These are phyloP conservation scores for Parmelia sp. DNA, from an alignment of 495 filamentous ascomycete genomes.

Conservation along the genomic window DNA sequence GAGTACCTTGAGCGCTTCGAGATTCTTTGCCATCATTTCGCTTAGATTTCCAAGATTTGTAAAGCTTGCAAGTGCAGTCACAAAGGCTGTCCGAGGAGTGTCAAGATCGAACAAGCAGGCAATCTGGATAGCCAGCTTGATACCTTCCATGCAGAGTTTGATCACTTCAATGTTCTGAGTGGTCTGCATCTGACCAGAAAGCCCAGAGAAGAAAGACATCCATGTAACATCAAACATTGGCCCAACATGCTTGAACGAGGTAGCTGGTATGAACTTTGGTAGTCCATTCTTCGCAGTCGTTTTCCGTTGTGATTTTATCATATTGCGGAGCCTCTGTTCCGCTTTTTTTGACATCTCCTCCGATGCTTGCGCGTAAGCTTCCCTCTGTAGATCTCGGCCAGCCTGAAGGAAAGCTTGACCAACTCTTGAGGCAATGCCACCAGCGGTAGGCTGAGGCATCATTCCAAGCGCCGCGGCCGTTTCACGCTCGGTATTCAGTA, in stretches of 20 bases:
- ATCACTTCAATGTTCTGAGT: slow-evolving; percentile 87
- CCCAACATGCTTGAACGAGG: slow-evolving; percentile 87
- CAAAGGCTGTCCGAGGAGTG: slow-evolving; percentile 86
- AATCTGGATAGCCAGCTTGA: slow-evolving; percentile 86
- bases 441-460: slow-evolving; percentile 52
- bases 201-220: slow-evolving; percentile 96
- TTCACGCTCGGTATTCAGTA: slow-evolving; percentile 85
- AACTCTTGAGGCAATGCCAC: slow-evolving; percentile 73
- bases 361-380: slow-evolving; percentile 88
- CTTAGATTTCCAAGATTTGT: slow-evolving; percentile 92
- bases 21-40: slow-evolving; percentile 93
- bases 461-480: slow-evolving; percentile 68
- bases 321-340: slow-evolving; percentile 82
- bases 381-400: slow-evolving; percentile 83
- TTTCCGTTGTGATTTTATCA: slow-evolving; percentile 78
- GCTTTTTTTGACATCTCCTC: slow-evolving; percentile 89
- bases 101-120: slow-evolving; percentile 90
- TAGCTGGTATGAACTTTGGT: slow-evolving; percentile 80
- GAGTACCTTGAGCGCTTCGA: slow-evolving; percentile 85
- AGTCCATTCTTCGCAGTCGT: slow-evolving; percentile 61
- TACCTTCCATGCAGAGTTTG: slow-evolving; percentile 85
- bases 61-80: slow-evolving; percentile 85
- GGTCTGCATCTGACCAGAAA: slow-evolving; percentile 87
- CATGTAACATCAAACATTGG: slow-evolving; percentile 99
- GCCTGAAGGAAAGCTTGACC: slow-evolving; percentile 86